A percentile compares a stretch with the other conserved stretches of the same genome.
Evolutionary conservation across 2,329 filamentous ascomycete species (phyloP).

Genomic region (Alternaria ventricosa): DNA sequence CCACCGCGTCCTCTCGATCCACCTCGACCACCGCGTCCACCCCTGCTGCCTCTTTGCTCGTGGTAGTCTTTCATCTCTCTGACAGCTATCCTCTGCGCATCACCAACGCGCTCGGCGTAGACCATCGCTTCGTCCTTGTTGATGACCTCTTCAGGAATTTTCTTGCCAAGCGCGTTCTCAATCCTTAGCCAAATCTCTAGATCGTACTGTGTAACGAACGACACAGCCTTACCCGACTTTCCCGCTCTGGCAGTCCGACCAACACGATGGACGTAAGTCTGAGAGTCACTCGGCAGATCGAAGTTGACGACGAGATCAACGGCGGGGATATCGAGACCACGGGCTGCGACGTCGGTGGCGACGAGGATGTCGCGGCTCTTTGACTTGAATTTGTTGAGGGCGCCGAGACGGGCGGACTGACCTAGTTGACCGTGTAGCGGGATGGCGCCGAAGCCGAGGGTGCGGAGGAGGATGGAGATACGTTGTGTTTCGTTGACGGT

Average conservation of each 20-base stretch:
- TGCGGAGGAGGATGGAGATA: conserved; percentile 79
- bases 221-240: conserved; percentile 81
- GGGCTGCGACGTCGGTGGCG: conserved; percentile 90
- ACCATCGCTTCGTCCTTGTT: conserved; percentile 87
- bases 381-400: conserved; percentile 87
- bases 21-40: conserved; percentile 53
- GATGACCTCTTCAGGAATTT: conserved; percentile 71
- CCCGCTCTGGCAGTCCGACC: conserved; percentile 88
- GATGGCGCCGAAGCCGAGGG: conserved; percentile 87
- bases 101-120: conserved; percentile 76
- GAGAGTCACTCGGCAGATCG: conserved; percentile 82
- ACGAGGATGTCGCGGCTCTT: conserved; percentile 85
- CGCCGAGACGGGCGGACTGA: conserved; percentile 84
- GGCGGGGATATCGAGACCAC: conserved; percentile 91
- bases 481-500: conserved; percentile 92
- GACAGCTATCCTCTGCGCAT: conserved; percentile 81
- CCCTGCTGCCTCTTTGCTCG: conserved; percentile 68
- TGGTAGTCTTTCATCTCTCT: conserved; percentile 81
- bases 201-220: conserved; percentile 86
- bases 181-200: conserved; percentile 81
- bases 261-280: conserved; percentile 90
- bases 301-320: conserved; percentile 88
- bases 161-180: conserved; percentile 80
- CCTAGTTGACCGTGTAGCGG: conserved; percentile 91
- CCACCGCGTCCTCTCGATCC: conserved; percentile 19